A percentile compares a stretch with the other conserved stretches of the same genome.
Evolutionary conservation across 257 asterid species (phyloP).

Genomic region (Ehretia macrophylla): DNA sequence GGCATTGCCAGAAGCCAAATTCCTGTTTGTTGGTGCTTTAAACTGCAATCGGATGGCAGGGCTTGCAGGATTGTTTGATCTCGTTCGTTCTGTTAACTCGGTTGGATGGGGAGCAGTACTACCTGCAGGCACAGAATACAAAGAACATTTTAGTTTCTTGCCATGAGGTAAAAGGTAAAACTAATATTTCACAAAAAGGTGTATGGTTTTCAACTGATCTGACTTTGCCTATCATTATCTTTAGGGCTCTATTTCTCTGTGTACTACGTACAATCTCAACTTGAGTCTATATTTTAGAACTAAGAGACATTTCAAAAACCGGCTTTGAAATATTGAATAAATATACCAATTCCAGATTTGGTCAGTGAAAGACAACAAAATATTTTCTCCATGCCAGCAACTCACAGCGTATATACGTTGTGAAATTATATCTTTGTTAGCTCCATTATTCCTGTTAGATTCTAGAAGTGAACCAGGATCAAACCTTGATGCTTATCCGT

Average conservation of each 20-base stretch:
- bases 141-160: conserved; percentile 16
- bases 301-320: conserved; percentile 2
- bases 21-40: conserved; percentile 61
- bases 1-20: conserved; percentile 45
- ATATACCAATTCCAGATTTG: neutral
- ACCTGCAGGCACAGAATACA: conserved; percentile 33
- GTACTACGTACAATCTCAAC: conserved; percentile 10
- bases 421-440: neutral
- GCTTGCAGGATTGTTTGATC: conserved; percentile 47
- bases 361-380: neutral
- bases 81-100: conserved; percentile 58
- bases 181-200: neutral
- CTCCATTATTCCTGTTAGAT: neutral
- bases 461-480: neutral
- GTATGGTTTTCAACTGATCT: neutral
- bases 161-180: neutral
- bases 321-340: neutral
- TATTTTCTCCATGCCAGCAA: too few species aligned
- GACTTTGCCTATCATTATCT: neutral
- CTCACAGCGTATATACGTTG: too few species aligned
- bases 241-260: neutral
- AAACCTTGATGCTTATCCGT: conserved; percentile 71
- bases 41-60: conserved; percentile 72
- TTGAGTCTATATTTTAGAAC: neutral
- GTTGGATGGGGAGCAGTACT: conserved; percentile 44